A percentile compares a stretch with the other conserved stretches of the same genome.
Evolutionary conservation across 2,329 filamentous ascomycete genomes (phyloP).

Genomic region (Aspergillus versicolor): DNA sequence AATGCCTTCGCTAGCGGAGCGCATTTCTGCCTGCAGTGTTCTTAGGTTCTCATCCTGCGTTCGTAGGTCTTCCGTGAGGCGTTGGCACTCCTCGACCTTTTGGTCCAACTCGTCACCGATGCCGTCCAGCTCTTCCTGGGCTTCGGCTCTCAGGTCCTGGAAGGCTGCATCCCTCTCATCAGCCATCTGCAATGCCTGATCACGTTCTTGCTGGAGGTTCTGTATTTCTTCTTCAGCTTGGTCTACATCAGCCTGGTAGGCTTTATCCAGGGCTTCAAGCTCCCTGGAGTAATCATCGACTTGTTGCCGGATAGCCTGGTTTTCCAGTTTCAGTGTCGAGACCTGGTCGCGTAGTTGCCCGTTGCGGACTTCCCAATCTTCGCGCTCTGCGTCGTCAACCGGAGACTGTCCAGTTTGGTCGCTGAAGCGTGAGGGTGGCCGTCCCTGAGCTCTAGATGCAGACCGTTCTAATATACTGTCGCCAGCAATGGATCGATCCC

Average conservation of each 20-base stretch:
- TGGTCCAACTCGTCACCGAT: slow-evolving; percentile 67
- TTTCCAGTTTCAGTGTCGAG: slow-evolving; percentile 81
- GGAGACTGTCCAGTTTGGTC: slow-evolving; percentile 64
- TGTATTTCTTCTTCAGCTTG: slow-evolving; percentile 77
- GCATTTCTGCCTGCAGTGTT: slow-evolving; percentile 91
- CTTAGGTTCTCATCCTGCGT: slow-evolving; percentile 83
- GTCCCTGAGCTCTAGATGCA: slow-evolving; percentile 75
- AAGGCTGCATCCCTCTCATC: slow-evolving; percentile 58
- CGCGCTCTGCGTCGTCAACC: slow-evolving; percentile 73
- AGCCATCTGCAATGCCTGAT: slow-evolving; percentile 77
- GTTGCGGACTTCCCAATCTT: slow-evolving; percentile 81
- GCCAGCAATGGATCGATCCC: slow-evolving; percentile 65
- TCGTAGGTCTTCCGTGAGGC: slow-evolving; percentile 68
- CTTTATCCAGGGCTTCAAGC: slow-evolving; percentile 69
- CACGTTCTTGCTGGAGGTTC: slow-evolving; percentile 75
- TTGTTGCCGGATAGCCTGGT: slow-evolving; percentile 82
- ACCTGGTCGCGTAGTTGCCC: slow-evolving; percentile 82
- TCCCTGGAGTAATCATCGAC: slow-evolving; percentile 77
- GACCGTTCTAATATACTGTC: slow-evolving; percentile 95
- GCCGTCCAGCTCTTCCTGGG: slow-evolving; percentile 58
- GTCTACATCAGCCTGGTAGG: slow-evolving; percentile 78
- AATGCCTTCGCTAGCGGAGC: slow-evolving; percentile 81
- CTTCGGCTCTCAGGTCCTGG: slow-evolving; percentile 55
- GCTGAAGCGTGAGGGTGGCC: slow-evolving; percentile 73
- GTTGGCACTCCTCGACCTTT: slow-evolving; percentile 68